Base-by-base conservation (phyloP, 2,329 filamentous ascomycete genomes). In the Verticillium nubilum region DNA sequence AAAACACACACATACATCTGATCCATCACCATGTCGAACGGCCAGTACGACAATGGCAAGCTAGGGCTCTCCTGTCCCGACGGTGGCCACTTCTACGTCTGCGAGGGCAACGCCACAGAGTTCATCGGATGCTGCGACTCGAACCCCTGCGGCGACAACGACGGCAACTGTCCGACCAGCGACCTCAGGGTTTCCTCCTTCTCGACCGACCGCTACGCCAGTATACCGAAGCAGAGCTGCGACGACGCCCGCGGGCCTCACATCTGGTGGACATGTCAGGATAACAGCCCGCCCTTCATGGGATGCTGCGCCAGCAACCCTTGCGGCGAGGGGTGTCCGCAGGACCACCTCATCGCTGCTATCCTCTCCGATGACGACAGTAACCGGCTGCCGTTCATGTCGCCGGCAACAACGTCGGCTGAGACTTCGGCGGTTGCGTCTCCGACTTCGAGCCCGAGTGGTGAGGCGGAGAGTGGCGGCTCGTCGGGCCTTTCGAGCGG, bases 51-150 rank as follows among this genome's bases (percentile, higher is more conserved):
- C 12, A 25, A 50, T 10, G 19, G 19, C 42, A 53, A 37, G 27
- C 13, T 74, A 1, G 73, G 67, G 15, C 61, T 74, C 0, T 60
- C 59, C 5, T 78, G 76, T 50, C 70, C 70, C 0, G 59, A 56
- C 1, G 68, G 67, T 3, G 70, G 72, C 26, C 35, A 59, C 5
- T 76, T 77, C 35, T 77, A 77, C 67, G 66, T 76, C 59, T 77
- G 76, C 62, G 52, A 61, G 4, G 64, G 67, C 1, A 69, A 68
- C 31, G 62, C 60, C 3, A 62, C 63, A 3, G 70, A 70, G 29
- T 79, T 78, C 63, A 58, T 79, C 47, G 77, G 76, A 13, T 79
- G 76, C 62, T 79, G 76, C 65, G 65, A 67, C 35, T 65, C 65
- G 33, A 64, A 78, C 57, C 74, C 76, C 2, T 75, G 71, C 64